Evolutionary conservation across 2,329 filamentous ascomycete genomes (phyloP), one percentile per base, ranked within the genome.

Genomic region (Rutstroemia sp.): DNA sequence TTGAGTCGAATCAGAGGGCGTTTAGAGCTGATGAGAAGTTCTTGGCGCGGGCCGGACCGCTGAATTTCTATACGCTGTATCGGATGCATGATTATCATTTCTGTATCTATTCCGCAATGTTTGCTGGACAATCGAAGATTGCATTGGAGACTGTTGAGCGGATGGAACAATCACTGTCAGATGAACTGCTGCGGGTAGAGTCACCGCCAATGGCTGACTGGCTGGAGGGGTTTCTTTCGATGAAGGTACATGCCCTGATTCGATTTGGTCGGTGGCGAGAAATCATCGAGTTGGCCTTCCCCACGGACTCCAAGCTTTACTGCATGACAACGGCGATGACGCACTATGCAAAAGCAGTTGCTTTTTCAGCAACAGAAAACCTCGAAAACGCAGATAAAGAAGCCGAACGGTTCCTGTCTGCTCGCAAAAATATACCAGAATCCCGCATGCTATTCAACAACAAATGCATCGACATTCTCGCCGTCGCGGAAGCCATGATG

Each of bases 21-120:
- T 83, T 88, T 48, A 65, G 71, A 0, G 86, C 86, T 1, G 87
- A 92, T 65, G 80, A 87, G 51, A 82, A 80, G 61, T 91, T 80
- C 64, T 74, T 89, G 2, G 69, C 72, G 0, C 73, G 76, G 5
- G 74, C 78, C 7, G 86, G 87, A 0, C 73, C 81, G 0, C 68
- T 81, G 59, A 87, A 87, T 67, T 91, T 92, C 67, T 92, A 92
- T 71, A 86, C 84, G 0, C 77, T 91, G 5, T 92, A 92, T 67
- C 80, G 88, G 14, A 79, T 80, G 50, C 88, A 92, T 67, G 77
- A 92, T 65, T 85, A 84, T 63, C 88, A 92, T 66, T 90, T 88
- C 61, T 78, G 82, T 2, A 79, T 91, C 50, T 92, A 92, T 66
- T 84, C 84, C 0, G 87, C 87, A 57, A 89, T 92, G 87, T 87